Evolutionary conservation across 2,329 filamentous ascomycete species (phyloP), one percentile per base, ranked within the genome.

Genomic region (Apiospora malaysiana): DNA sequence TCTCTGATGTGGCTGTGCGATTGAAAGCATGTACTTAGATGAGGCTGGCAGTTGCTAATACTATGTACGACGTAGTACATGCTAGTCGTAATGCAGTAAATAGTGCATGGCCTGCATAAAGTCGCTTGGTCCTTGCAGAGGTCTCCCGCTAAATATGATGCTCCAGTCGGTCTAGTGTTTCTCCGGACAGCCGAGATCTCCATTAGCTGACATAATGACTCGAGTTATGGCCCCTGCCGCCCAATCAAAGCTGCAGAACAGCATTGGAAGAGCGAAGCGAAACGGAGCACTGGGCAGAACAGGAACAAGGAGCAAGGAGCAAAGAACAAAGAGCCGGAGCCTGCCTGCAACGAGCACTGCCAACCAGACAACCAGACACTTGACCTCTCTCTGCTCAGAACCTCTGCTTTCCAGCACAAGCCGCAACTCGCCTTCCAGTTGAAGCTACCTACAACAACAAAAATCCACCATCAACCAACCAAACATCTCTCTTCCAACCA

Each of bases 141-240:
- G 51, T 37, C 51, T 59, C 51, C 51, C 27, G 51, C 51, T 59
- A 37, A 37, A 10, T 21, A 3, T 16, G 16, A 7, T 16, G 25
- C 7, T 27, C 7, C 25, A 25, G 45, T 49, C 67, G 67, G 67
- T n/a, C 9, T 14, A 21, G 46, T 51, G 18, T 68, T 68, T 68
- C 67, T 68, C 67, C 67, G 67, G 45, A 18, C 9, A 8, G 3
- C 56, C 56, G 56, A 63, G 56, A 18, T 16, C 67, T 56, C 67
- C 67, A 49, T 43, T 12, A 16, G 67, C 67, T 68, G 67, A 56
- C 67, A 68, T 68, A 56, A 68, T 46, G 67, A 56, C 45, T 42
- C 46, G 46, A 18, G 23, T 43, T 25, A 37, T 16, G 14, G 23
- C n/a, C 42, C 42, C 66, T 67, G 42, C 66, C 14, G 27, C 42